These are phyloP conservation scores for Phytopythium cucurbitacearum DNA, from an alignment of 352 stramenopile species.

Conservation along the genomic window DNA sequence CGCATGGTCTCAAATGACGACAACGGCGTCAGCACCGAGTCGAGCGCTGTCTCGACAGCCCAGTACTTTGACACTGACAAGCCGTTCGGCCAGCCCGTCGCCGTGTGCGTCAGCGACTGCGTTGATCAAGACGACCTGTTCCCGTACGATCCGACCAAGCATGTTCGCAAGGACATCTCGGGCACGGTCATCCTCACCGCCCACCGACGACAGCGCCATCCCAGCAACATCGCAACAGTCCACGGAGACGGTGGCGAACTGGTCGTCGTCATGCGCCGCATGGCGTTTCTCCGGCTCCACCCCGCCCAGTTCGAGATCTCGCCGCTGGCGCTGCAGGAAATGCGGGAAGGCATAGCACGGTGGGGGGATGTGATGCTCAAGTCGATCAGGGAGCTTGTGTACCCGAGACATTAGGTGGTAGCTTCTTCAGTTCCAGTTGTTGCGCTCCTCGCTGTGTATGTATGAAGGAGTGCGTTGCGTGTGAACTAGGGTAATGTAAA, in stretches of 20 bases:
- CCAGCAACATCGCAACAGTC: background rate
- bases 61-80: background rate
- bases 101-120: constrained; percentile 21
- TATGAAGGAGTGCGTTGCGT: no score
- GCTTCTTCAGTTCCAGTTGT: no score
- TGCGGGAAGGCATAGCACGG: constrained; percentile 19
- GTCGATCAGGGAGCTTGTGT: constrained; percentile 21
- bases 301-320: constrained; percentile 14
- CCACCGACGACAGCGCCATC: background rate
- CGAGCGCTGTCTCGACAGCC: constrained; percentile 20
- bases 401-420: constrained; percentile 2
- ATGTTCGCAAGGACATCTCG: constrained; percentile 29
- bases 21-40: constrained; percentile 18
- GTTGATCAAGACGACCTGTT: constrained; percentile 11
- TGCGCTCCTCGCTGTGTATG: no score
- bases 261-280: constrained; percentile 23
- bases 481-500: no score
- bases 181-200: constrained; percentile 21
- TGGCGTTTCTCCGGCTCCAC: constrained; percentile 24
- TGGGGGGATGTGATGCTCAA: constrained; percentile 37
- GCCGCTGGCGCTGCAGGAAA: constrained; percentile 16
- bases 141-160: constrained; percentile 12
- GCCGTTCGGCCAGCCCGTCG: constrained; percentile 9
- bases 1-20: constrained; percentile 19
- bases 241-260: constrained; percentile 16